Percentiles rank a stretch among this genome's conserved stretches.
phyloP scores from a whole-genome alignment of 2,329 filamentous ascomycete species.

The Neopestalotiopsis rosae region DNA sequence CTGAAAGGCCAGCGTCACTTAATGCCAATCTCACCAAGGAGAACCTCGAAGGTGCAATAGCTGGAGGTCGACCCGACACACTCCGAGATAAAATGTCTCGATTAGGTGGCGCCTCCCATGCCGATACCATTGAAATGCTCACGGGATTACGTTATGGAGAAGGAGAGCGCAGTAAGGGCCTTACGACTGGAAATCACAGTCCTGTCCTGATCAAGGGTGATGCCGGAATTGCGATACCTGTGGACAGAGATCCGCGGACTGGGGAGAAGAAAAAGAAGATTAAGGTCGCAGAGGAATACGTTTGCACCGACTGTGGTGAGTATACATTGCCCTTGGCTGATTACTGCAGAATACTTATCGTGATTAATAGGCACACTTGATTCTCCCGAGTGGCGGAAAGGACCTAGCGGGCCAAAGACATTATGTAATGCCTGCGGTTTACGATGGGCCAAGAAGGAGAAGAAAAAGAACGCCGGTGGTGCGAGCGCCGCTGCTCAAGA shows the following conservation, averaged over 20 bases:
- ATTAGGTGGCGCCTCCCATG: conserved; percentile 76
- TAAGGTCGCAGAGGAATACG: conserved; percentile 85
- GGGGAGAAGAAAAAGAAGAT: conserved; percentile 88
- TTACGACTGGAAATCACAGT: conserved; percentile 84
- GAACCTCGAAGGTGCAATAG: conserved; percentile 76
- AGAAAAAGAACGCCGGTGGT: conserved; percentile 58
- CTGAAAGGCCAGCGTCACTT: conserved; percentile 64
- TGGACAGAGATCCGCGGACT: conserved; percentile 75
- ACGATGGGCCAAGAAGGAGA: conserved; percentile 80
- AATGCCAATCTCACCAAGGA: conserved; percentile 78
- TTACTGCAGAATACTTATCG: not conserved
- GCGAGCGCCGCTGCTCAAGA: conserved; percentile 21
- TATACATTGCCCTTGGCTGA: conserved; percentile 20
- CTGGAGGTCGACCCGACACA: conserved; percentile 72
- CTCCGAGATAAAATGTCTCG: conserved; percentile 85
- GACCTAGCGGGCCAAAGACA: conserved; percentile 90
- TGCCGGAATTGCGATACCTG: conserved; percentile 81
- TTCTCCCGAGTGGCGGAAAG: conserved; percentile 95
- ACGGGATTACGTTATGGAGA: conserved; percentile 88
- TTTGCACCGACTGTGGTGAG: conserved; percentile 90
- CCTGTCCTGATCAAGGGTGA: conserved; percentile 85
- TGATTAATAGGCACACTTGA: conserved; percentile 74
- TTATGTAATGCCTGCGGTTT: conserved; percentile 93
- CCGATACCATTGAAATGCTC: conserved; percentile 90
- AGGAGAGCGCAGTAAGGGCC: conserved; percentile 85